These are phyloP conservation scores for Paxillus ammoniavirescens DNA, from an alignment of 768 basidiomycete species.

Conservation along the genomic window DNA sequence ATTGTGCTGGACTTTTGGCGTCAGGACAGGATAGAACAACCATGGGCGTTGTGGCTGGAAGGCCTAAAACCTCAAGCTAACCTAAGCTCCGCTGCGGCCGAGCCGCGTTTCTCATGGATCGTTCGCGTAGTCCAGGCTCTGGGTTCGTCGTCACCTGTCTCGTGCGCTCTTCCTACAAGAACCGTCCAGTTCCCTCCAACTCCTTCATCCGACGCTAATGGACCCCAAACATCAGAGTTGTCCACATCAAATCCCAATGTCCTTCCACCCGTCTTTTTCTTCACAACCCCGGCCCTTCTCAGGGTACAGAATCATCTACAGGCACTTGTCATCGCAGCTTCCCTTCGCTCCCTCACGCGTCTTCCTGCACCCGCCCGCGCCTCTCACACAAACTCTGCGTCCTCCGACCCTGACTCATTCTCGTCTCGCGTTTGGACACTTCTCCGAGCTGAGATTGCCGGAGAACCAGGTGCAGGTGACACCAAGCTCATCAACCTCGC, in stretches of 20 bases:
- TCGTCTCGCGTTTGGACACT: constrained; percentile 64
- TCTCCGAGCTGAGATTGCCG: constrained; percentile 53
- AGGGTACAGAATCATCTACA: constrained; percentile 69
- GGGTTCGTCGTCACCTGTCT: constrained; percentile 40
- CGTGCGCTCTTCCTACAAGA: constrained; percentile 30
- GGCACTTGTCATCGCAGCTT: constrained; percentile 63
- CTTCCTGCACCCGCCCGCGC: constrained; percentile 26
- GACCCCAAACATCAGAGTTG: background rate
- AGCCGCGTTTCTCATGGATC: constrained; percentile 40
- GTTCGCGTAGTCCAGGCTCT: constrained; percentile 46
- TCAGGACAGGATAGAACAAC: constrained; percentile 20
- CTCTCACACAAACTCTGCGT: constrained; percentile 9
- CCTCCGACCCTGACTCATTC: constrained; percentile 36
- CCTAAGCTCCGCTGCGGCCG: constrained; percentile 13
- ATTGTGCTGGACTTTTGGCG: constrained; percentile 53
- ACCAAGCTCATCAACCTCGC: constrained; percentile 69
- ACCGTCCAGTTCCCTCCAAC: constrained; percentile 9
- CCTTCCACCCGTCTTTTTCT: constrained; percentile 68
- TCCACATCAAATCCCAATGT: constrained; percentile 30
- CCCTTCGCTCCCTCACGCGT: constrained; percentile 55
- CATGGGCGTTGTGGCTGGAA: constrained; percentile 27
- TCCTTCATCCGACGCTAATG: background rate
- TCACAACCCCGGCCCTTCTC: constrained; percentile 51
- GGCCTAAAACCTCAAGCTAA: constrained; percentile 1
- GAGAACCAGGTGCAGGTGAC: constrained; percentile 28